Base-by-base conservation (phyloP, 2,329 filamentous ascomycete genomes). In the Scedosporium apiospermum region DNA sequence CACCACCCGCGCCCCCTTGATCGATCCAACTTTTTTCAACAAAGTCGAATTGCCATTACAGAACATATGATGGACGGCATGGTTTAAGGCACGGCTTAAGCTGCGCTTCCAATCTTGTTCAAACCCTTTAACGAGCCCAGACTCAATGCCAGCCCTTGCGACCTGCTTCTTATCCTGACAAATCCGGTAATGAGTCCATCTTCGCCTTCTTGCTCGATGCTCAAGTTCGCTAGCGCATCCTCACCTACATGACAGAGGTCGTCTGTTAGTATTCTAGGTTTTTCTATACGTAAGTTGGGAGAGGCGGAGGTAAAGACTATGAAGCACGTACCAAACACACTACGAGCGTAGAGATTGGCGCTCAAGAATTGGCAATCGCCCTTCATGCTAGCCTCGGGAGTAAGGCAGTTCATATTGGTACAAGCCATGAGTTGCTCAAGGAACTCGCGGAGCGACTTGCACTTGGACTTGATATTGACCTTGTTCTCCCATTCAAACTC, bases 401-500 rank as follows among this genome's bases (percentile, higher is more conserved):
- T 99, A 70, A 99, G 78, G 75, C 95, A 99, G 74, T 88, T 95
- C 95, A 99, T 99, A 77, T 99, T 98, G 62, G 95, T 99, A 74
- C 90, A 93, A 65, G 92, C 91, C 95, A 98, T 98, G 65, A 99
- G 80, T 73, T 96, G 89, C 68, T 91, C 88, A 66, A 99, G 79
- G 85, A 99, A 99, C 21, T 96, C 91, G 59, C 93, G 86, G 65
- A 99, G 81, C 30, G 86, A 89, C 80, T 93, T 96, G 68, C 91
- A 91, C 82, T 97, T 98, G 66, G 91, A 96, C 78, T 97, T 97
- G 79, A 99, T 98, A 79, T 99, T 99, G 76, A 99, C 93, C 84
- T 99, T 99, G 80, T 99, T 99, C 82, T 99, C 95, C 95, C 95
- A 99, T 74, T 99, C 95, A 68, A 99, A 99, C 73, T 99, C 95